Base-by-base conservation (phyloP, 441 rosid species). In the Populus hybrid region DNA sequence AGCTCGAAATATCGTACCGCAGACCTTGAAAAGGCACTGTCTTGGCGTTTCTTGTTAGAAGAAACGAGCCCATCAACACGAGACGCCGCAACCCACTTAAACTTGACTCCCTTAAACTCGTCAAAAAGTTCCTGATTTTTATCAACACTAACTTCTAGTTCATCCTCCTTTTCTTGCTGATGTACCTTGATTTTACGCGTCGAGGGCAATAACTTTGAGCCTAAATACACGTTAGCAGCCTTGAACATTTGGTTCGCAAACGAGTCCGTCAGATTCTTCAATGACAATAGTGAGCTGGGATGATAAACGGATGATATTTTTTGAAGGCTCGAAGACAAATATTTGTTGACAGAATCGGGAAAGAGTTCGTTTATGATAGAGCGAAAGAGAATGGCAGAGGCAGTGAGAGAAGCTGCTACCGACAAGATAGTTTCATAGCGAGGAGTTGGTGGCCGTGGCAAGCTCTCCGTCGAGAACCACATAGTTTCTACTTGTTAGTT, bases 251-350 rank as follows among this genome's bases (percentile, higher is more conserved):
- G 83, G 72, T 89, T 79, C 7, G 79, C 36, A n/a, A 0, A 79
- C 76, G 36, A 89, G 84, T 19, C 87, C 89, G 70, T 88, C 85
- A 16, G 76, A 85, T 28, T 89, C 88, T 53, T 89, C 85, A 14
- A 88, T 79, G 67, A 86, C 70, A 26, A 88, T 10, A 7, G 86
- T 88, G 77, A 82, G 74, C 23, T 83, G 81, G 36, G 78, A 73
- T 2, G 86, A 84, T 1, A 83, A 57, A 72, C 67, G 26, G 72
- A 34, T 19, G 83, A 78, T 16, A 78, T 46, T 35, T 70, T 84
- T 9, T 30, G 71, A 5, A 84, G 36, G 35, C 59, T 38, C 0
- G 83, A 79, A 40, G 18, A 46, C 14, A 83, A 61, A 69, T 82
- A 82, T 26, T 77, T 75, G 2, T 71, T 67, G 68, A 87, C 30